Base-by-base conservation (phyloP, 192 early-diverging fungal species). In the Backusella macrospora region DNA sequence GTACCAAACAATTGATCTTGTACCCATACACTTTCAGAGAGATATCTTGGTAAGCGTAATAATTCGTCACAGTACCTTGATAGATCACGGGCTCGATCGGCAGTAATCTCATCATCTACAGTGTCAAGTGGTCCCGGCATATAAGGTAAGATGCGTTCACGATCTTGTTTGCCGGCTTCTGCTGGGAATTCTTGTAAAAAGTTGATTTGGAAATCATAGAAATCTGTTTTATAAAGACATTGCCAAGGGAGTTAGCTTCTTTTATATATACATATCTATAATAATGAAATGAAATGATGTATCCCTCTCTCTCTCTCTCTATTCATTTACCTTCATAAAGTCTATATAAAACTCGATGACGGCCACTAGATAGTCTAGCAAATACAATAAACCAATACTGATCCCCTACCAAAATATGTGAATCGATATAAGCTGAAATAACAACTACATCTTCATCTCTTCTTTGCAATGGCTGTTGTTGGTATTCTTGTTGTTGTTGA, bases 191-290 rank as follows among this genome's bases (percentile, higher is more conserved):
- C 76, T 42, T 92, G 84, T 47, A 89, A 72, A 16, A 94, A 82
- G 65, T 84, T 83, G 73, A 90, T 91, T 75, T 92, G 92, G 76
- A 92, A 91, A 74, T 86, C 84, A 74, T 92, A 90, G 82, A 94
- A 91, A 78, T 94, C 92, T 80, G 34, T 46, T n/a, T n/a, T n/a
- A n/a, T n/a, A n/a, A n/a, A n/a, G n/a, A n/a, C n/a, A n/a, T n/a
- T n/a, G n/a, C n/a, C n/a, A n/a, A n/a, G n/a, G n/a, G n/a, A n/a
- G n/a, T n/a, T n/a, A n/a, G n/a, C n/a, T n/a, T n/a, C n/a, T n/a
- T n/a, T n/a, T n/a, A n/a, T n/a, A n/a, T n/a, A n/a, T n/a, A n/a
- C 16, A 29, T 48, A 45, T 26, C 15, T 66, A 6, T 18, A 16
- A 48, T 65, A 13, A 52, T 37, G 16, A 62, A 46, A 48, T 1